phyloP scores from a whole-genome alignment of 2,329 filamentous ascomycete genomes.

The Sarocladium strictum region DNA sequence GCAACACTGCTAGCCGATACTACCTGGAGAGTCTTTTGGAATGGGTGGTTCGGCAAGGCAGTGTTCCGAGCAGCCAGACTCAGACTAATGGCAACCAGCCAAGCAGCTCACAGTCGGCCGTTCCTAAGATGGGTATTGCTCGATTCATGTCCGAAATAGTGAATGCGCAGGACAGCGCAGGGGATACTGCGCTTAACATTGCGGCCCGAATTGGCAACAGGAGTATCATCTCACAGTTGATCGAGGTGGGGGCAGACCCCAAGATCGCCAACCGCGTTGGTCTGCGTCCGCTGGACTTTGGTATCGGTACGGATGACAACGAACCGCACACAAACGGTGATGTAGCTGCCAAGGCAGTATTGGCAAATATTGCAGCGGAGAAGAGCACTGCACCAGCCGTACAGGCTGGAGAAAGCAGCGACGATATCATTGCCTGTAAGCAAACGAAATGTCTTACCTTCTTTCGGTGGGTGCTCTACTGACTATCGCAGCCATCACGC shows the following conservation, averaged over 20 bases:
- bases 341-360: not conserved
- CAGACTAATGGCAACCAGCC: slow-evolving; percentile 25
- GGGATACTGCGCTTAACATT: slow-evolving; percentile 91
- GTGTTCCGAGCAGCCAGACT: slow-evolving; percentile 49
- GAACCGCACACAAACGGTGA: slow-evolving; percentile 26
- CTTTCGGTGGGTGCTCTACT: no score
- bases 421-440: slow-evolving; percentile 75
- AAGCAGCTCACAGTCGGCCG: slow-evolving; percentile 34
- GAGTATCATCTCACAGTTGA: slow-evolving; percentile 91
- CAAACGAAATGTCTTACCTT: no score
- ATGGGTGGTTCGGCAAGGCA: slow-evolving; percentile 85
- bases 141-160: slow-evolving; percentile 97
- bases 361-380: slow-evolving; percentile 1
- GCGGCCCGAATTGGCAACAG: slow-evolving; percentile 88
- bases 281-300: slow-evolving; percentile 87
- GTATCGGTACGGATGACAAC: slow-evolving; percentile 65
- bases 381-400: not conserved
- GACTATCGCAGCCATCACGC: slow-evolving; percentile 63
- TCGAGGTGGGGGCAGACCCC: slow-evolving; percentile 94
- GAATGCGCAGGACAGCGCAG: slow-evolving; percentile 87
- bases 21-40: slow-evolving; percentile 93
- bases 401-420: slow-evolving; percentile 63
- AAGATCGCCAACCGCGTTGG: slow-evolving; percentile 86
- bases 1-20: slow-evolving; percentile 86
- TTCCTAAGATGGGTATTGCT: slow-evolving; percentile 74